A percentile compares a stretch with the other conserved stretches of the same genome.
Conservation (phyloP, 768 basidiomycete species). For the Mycena albidolilacea region DNA sequence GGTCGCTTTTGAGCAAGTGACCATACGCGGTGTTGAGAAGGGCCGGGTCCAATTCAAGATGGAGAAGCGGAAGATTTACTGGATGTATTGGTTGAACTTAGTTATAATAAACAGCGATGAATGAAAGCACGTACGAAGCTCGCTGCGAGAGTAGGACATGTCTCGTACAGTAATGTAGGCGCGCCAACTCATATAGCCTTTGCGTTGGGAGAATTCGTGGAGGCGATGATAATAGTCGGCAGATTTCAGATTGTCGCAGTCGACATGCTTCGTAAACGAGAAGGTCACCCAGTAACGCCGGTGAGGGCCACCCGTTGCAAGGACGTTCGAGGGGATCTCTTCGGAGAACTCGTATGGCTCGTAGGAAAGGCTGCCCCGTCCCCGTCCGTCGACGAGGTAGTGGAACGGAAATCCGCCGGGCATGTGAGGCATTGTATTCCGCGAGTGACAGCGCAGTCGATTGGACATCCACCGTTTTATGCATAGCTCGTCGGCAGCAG, state of each 20-base stretch:
- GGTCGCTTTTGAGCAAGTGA: constrained; percentile 21
- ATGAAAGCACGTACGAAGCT: constrained; percentile 10
- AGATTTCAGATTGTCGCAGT: background rate
- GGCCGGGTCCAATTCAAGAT: constrained; percentile 22
- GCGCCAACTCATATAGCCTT: constrained; percentile 29
- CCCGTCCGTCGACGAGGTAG: constrained; percentile 24
- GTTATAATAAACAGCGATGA: background rate
- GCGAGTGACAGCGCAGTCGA: constrained; percentile 14
- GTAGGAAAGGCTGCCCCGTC: constrained; percentile 22
- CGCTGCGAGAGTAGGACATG: constrained; percentile 7
- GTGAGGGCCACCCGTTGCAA: constrained; percentile 14
- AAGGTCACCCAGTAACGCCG: constrained; percentile 28
- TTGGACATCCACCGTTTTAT: constrained; percentile 31
- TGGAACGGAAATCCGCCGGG: constrained; percentile 33
- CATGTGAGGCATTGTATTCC: constrained; percentile 21
- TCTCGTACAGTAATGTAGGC: constrained; percentile 24
- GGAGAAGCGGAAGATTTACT: constrained; percentile 29
- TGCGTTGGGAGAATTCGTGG: background rate
- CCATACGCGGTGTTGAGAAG: constrained; percentile 24
- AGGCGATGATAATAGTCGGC: background rate
- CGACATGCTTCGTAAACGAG: constrained; percentile 23
- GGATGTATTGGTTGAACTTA: background rate
- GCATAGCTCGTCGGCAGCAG: constrained; percentile 27
- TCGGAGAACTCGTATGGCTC: constrained; percentile 27
- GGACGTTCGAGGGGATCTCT: constrained; percentile 18